phyloP scores from a whole-genome alignment of 805 yeast genomes.

The Pichia thaimueangensis region DNA sequence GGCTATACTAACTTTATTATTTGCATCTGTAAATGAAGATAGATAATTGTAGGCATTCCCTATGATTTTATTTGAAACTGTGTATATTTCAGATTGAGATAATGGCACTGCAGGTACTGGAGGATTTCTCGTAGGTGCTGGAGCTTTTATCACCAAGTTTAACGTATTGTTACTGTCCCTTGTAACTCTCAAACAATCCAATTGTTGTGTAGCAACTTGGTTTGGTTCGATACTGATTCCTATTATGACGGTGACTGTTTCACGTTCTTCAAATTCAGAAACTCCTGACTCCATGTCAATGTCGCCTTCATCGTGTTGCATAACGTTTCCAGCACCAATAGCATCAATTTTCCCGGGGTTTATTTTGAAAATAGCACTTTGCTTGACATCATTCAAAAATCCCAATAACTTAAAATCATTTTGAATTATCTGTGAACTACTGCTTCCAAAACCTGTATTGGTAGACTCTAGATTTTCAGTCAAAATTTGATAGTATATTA shows the following conservation, averaged over 20 bases:
- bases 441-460: slow-evolving; percentile 10
- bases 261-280: slow-evolving; percentile 7
- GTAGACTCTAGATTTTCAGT: slow-evolving; percentile 27
- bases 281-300: slow-evolving; percentile 48
- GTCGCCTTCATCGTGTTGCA: slow-evolving; percentile 34
- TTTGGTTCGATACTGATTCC: slow-evolving; percentile 92
- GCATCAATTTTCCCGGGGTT: slow-evolving; percentile 35
- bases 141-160: too few species aligned
- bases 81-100: slow-evolving; percentile 34
- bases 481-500: slow-evolving; percentile 77
- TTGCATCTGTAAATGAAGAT: slow-evolving; percentile 75
- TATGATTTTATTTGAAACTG: slow-evolving; percentile 79
- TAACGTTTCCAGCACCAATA: slow-evolving; percentile 1
- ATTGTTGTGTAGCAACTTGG: slow-evolving; percentile 52
- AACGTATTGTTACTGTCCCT: slow-evolving; percentile 14
- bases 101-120: slow-evolving; percentile 20
- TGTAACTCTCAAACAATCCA: slow-evolving; percentile 30
- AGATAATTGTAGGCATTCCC: slow-evolving; percentile 87
- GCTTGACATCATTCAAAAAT: slow-evolving; percentile 57
- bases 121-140: slow-evolving; percentile 29
- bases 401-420: slow-evolving; percentile 61
- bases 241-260: slow-evolving; percentile 32
- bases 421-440: slow-evolving; percentile 11
- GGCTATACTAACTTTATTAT: slow-evolving; percentile 80
- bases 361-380: slow-evolving; percentile 85